A percentile compares a stretch with the other conserved stretches of the same genome.
These are phyloP conservation scores for Moesziomyces globuligerus DNA, from an alignment of 1,284 basidiomycete genomes.

Conservation along the genomic window DNA sequence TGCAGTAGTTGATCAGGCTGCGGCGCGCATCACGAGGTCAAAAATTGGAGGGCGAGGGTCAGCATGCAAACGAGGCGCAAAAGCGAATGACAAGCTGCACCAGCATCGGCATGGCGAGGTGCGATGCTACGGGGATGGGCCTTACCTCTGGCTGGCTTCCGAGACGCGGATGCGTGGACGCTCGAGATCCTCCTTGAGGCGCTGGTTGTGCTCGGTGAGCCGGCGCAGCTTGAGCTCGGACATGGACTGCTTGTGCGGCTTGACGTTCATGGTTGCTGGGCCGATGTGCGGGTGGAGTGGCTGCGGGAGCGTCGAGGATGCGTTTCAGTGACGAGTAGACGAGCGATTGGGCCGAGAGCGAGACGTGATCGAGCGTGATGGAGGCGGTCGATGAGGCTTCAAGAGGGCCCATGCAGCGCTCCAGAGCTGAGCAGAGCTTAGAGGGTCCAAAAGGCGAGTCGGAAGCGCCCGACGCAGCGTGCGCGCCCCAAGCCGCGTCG, in stretches of 20 bases:
- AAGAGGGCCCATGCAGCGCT: neutral
- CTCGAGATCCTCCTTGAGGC: constrained; percentile 87
- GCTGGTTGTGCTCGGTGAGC: constrained; percentile 90
- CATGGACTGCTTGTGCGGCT: constrained; percentile 77
- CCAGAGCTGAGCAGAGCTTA: neutral
- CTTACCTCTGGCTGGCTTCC: constrained; percentile 87
- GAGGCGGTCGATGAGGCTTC: neutral
- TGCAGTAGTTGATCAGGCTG: constrained; percentile 90
- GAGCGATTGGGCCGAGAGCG: too few species aligned
- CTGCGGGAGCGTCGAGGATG: neutral
- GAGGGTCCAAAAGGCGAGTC: too few species aligned
- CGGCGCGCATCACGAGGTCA: neutral
- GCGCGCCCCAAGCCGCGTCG: too few species aligned
- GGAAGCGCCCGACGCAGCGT: too few species aligned
- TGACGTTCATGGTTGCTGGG: constrained; percentile 71
- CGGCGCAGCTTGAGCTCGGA: constrained; percentile 94
- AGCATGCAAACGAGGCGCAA: neutral
- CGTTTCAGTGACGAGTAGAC: neutral
- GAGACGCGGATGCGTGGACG: constrained; percentile 87
- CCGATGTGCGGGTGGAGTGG: neutral
- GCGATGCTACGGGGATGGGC: neutral
- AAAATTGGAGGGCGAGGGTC: neutral
- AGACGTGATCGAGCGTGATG: neutral
- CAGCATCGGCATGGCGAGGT: too few species aligned
- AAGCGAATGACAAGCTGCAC: neutral